Conservation (phyloP, 202 grass and related monocot genomes). For the Musa balbisiana region DNA sequence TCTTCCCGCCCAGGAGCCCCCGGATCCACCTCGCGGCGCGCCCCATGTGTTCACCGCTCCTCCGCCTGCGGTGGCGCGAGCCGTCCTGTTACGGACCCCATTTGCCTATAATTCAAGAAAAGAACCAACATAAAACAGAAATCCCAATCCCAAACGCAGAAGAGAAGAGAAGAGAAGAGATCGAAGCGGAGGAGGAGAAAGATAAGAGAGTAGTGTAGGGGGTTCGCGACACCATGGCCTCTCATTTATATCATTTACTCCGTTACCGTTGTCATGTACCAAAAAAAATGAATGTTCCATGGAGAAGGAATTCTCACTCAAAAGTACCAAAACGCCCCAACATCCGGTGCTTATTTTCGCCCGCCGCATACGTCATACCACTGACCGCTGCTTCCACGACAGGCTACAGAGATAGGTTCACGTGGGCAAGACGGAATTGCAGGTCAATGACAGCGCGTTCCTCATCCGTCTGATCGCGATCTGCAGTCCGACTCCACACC, state of each 20-base stretch:
- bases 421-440: neutral
- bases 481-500: too few species aligned
- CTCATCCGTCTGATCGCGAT: too few species aligned
- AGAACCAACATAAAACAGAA: neutral
- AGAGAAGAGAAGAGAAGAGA: neutral
- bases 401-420: neutral
- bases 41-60: neutral
- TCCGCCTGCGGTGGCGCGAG: neutral
- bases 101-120: neutral
- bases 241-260: too few species aligned
- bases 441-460: too few species aligned
- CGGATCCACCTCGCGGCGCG: neutral
- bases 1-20: conserved; percentile 21
- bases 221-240: neutral
- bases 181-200: neutral
- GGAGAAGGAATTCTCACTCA: neutral
- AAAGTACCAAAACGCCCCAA: neutral
- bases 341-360: neutral
- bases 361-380: neutral
- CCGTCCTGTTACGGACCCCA: neutral
- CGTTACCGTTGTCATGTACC: too few species aligned
- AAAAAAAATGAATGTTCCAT: too few species aligned
- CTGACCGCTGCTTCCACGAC: neutral
- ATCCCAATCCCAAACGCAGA: neutral
- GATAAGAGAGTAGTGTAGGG: neutral